phyloP scores from a whole-genome alignment of 192 early-diverging fungal species.

The Ambispora gerdemannii region DNA sequence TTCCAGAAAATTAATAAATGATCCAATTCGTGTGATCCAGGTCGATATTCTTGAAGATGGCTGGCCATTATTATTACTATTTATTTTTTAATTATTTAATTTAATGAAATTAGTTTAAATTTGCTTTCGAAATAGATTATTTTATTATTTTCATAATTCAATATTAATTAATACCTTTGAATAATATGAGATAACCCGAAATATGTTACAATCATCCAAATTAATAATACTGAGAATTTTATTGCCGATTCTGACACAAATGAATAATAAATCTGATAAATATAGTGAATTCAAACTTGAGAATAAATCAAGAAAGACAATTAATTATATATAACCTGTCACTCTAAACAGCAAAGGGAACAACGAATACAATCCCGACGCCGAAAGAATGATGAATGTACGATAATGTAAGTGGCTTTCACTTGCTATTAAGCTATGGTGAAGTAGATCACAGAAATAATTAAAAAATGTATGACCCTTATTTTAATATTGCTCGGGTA shows the following conservation, averaged over 20 bases:
- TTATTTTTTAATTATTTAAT: no score
- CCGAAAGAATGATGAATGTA: conserved; percentile 59
- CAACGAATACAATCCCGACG: conserved; percentile 60
- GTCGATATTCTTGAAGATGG: not conserved
- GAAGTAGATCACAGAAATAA: no score
- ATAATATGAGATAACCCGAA: conserved; percentile 38
- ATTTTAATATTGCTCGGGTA: no score
- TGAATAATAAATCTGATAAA: no score
- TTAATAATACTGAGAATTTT: conserved; percentile 42
- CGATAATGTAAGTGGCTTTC: conserved; percentile 49
- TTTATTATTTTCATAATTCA: not conserved
- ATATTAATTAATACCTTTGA: conserved; percentile 27
- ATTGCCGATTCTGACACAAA: conserved; percentile 42
- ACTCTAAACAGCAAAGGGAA: conserved; percentile 69
- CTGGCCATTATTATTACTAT: not conserved
- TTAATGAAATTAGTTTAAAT: not conserved
- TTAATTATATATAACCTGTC: conserved; percentile 47
- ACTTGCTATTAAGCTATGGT: conserved; percentile 50
- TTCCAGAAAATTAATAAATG: conserved; percentile 42
- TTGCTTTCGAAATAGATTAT: not conserved
- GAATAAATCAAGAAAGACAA: not conserved
- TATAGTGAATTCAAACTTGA: conserved; percentile 12
- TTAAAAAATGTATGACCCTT: no score
- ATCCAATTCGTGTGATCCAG: not conserved
- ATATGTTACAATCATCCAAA: conserved; percentile 44